phyloP scores from a whole-genome alignment of 2,329 filamentous ascomycete genomes.

The Cercospora brassicicola region DNA sequence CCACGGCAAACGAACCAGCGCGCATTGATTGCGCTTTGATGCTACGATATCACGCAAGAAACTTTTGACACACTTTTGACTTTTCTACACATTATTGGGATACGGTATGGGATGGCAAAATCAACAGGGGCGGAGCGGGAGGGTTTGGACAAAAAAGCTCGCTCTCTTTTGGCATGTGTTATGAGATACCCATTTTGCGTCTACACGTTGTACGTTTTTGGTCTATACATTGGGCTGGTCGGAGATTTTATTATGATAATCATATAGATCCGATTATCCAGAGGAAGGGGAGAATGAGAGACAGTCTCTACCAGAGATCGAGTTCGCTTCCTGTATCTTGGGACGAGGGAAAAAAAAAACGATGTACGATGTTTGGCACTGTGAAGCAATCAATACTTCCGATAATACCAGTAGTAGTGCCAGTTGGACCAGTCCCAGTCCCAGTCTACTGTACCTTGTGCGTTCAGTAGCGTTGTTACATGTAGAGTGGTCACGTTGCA shows the following conservation, averaged over 20 bases:
- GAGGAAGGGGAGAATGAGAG: not conserved
- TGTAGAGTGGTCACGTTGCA: not conserved
- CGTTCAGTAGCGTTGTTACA: not conserved
- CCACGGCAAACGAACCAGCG: slow-evolving; percentile 9
- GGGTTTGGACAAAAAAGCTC: slow-evolving; percentile 5
- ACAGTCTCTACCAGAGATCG: not conserved
- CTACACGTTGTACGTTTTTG: not conserved
- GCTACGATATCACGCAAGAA: not conserved
- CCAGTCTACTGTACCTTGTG: too few relatives aligned
- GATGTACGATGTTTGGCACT: not conserved
- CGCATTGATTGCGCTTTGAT: slow-evolving; percentile 2
- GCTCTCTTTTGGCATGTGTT: slow-evolving; percentile 18
- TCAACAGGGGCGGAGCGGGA: not conserved
- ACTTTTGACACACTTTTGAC: not conserved
- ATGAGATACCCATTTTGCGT: slow-evolving; percentile 25
- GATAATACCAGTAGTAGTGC: not conserved
- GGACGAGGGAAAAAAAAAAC: not conserved
- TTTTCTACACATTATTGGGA: not conserved
- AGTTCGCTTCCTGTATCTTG: not conserved
- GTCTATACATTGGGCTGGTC: not conserved
- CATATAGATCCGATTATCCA: not conserved
- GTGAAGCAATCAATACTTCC: not conserved
- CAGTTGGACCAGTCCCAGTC: too few relatives aligned
- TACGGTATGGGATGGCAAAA: not conserved
- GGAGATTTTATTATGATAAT: not conserved